Base-by-base conservation (phyloP, 768 basidiomycete species). In the Hemileccinum impolitum region DNA sequence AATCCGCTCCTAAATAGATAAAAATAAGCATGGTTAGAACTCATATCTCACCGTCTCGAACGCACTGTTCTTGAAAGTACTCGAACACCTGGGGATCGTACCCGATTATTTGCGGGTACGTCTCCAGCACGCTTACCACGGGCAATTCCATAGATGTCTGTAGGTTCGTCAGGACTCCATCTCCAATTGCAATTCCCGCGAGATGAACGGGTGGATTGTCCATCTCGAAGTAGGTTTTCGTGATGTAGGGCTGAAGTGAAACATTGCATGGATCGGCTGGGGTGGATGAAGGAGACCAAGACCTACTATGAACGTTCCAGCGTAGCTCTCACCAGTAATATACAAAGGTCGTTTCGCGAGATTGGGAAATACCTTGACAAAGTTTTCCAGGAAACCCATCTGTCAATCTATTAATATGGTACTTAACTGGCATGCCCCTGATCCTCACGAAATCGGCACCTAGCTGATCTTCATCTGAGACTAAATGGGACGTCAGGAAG, bases 321-420 rank as follows among this genome's bases (percentile, higher is more conserved):
- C 79, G 64, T 87, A 88, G 59, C 82, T 85, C 65, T 88, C 87
- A 3, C 87, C 87, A 0, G 81, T 81, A n/a, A 90, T 59, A 61
- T 82, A 68, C 40, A 88, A 69, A 15, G 87, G 86, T 23, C 87
- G 78, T 2, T 70, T 79, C 15, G 78, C 78, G 17, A 88, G 72
- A 54, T 74, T 74, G 3, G 87, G 87, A 61, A 89, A 89, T 14
- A 87, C 81, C 57, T 83, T 81, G 52, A 87, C 83, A 5, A 87
- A 72, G 58, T 88, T 88, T 26, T 65, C 67, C 26, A 90, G 62
- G 64, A 88, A 88, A 3, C 81, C 84, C 70, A 87, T 76, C 86
- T 89, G 43, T 1, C 9, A 4, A 30, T 10, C 11, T 31, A 43
- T 53, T 5, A 48, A 44, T 34, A 42, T 31, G 3, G 10, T 5